These are phyloP conservation scores for Calocybe cyanea DNA, from an alignment of 768 basidiomycete species.

Conservation along the genomic window DNA sequence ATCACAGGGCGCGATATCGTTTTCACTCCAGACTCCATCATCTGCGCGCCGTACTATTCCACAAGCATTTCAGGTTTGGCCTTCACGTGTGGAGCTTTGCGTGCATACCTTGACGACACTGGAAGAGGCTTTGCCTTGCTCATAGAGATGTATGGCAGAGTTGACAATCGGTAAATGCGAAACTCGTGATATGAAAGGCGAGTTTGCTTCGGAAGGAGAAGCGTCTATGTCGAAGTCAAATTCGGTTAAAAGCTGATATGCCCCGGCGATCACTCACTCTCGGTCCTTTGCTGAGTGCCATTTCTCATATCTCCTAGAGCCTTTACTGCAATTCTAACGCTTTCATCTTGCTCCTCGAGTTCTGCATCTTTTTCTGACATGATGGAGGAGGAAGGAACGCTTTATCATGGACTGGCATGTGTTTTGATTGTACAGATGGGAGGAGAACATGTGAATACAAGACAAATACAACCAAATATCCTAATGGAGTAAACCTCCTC, in stretches of 20 bases:
- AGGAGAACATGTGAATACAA: conserved; percentile 15
- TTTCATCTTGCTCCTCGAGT: conserved; percentile 61
- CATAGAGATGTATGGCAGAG: conserved; percentile 69
- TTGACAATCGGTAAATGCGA: conserved; percentile 70
- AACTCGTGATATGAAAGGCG: conserved; percentile 47
- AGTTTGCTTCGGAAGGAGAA: conserved; percentile 17
- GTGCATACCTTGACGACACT: conserved; percentile 83
- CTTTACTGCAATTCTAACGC: conserved; percentile 72
- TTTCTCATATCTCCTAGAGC: conserved; percentile 80
- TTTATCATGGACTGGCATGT: conserved; percentile 9
- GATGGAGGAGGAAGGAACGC: conserved; percentile 11
- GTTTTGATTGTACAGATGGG: conserved; percentile 10
- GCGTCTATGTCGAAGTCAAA: conserved; percentile 4
- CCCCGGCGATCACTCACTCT: conserved; percentile 10
- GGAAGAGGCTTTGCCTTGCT: conserved; percentile 79
- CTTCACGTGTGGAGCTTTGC: conserved; percentile 12
- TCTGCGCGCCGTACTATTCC: conserved; percentile 77
- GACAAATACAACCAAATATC: conserved; percentile 5
- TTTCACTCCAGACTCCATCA: conserved; percentile 83
- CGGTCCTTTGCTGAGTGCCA: conserved; percentile 24
- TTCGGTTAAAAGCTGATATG: not conserved
- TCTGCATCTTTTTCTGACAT: conserved; percentile 9
- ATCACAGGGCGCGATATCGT: conserved; percentile 80
- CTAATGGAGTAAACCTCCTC: not conserved
- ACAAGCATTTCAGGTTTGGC: conserved; percentile 16